Evolutionary conservation across 768 basidiomycete species (phyloP), one percentile per base, ranked within the genome.

Genomic region (Psilocybe cubensis): DNA sequence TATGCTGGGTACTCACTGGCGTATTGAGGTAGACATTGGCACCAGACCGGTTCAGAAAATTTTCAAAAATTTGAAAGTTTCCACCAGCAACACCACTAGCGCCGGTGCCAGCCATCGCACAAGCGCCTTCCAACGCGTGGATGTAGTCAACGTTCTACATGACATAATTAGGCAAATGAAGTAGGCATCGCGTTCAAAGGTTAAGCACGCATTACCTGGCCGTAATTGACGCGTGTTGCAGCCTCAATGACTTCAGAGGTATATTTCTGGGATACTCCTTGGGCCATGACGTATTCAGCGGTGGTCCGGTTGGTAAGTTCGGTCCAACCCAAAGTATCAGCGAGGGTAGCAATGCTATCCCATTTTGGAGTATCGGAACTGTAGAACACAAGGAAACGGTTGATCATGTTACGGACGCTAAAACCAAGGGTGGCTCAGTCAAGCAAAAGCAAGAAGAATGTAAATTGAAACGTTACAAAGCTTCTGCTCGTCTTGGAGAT

Each of bases 221-320:
- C 89, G 65, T 94, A 94, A 69, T 94, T 95, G 38, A 92, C 91
- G 35, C 93, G 81, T 7, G 91, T 91, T 2, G 88, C 84, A 3
- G 85, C 89, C 52, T 93, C 92, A 28, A 94, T 78, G 44, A 96
- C 72, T 72, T 98, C 95, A 24, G 74, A 74, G 4, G 83, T 76
- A 73, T 87, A 96, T 45, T 75, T 74, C 38, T 77, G 67, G 27
- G 81, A 74, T 33, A 95, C 78, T 20, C 83, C 85, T 17, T 83
- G 75, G 10, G 74, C 68, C 17, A 28, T 31, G 40, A 91, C 79
- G 69, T 84, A 91, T 9, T 86, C 83, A 10, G 75, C 71, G 0
- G 83, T 83, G 8, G 82, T 84, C 47, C 79, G 78, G 8, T 79
- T 77, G 0, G 80, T 68, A 40, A 86, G 61, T 18, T 76, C 68